phyloP scores from a whole-genome alignment of 352 stramenopile species.

The Paralagenidium karlingii region DNA sequence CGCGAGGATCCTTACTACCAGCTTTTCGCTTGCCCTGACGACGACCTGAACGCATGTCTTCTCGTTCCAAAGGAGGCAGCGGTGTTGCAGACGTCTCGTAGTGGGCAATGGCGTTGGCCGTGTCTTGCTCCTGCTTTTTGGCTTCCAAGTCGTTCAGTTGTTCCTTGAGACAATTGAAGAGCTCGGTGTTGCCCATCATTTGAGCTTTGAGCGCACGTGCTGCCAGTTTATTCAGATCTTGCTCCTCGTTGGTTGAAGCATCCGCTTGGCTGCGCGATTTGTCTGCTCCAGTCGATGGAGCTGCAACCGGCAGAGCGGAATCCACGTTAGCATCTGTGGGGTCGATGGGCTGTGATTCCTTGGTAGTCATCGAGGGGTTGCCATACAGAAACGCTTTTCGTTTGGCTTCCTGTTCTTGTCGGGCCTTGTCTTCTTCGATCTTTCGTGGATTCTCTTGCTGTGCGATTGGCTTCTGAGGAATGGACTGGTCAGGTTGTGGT shows the following conservation, averaged over 20 bases:
- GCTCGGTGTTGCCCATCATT: slow-evolving; percentile 65
- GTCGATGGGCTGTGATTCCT: too few relatives aligned
- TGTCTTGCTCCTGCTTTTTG: slow-evolving; percentile 26
- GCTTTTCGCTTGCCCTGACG: slow-evolving; percentile 54
- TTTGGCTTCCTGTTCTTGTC: too few relatives aligned
- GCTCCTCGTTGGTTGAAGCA: neutral
- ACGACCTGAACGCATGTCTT: slow-evolving; percentile 37
- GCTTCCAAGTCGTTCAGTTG: slow-evolving; percentile 74
- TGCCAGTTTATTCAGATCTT: slow-evolving; percentile 68
- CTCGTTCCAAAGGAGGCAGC: slow-evolving; percentile 51
- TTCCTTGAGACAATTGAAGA: slow-evolving; percentile 64
- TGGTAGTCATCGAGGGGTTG: too few relatives aligned
- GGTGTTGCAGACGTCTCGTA: slow-evolving; percentile 41
- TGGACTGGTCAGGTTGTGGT: too few relatives aligned
- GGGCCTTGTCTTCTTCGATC: too few relatives aligned
- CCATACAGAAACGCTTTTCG: too few relatives aligned
- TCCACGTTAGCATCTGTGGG: too few relatives aligned
- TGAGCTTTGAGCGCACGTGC: slow-evolving; percentile 63
- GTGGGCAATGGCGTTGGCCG: slow-evolving; percentile 26
- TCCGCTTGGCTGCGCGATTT: neutral
- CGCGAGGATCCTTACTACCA: slow-evolving; percentile 7
- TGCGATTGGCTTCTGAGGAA: too few relatives aligned
- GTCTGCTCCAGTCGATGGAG: neutral
- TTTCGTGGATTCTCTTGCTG: too few relatives aligned
- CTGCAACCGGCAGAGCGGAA: too few relatives aligned